Conservation (phyloP, 1,284 basidiomycete species). For the Takashimella koratensis region DNA sequence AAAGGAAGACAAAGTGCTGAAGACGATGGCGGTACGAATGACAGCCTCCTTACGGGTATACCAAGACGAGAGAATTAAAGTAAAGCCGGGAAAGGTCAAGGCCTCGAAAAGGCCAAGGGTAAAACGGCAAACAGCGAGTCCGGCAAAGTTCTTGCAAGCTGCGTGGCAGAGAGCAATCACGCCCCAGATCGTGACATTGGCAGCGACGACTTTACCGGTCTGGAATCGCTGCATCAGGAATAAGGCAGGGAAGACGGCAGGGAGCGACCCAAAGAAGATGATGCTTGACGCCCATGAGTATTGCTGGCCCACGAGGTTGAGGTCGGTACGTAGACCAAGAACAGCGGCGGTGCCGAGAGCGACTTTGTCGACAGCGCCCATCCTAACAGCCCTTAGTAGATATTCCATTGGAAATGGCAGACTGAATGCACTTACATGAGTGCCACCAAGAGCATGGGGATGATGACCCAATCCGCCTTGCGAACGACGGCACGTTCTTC, state of each 20-base stretch:
- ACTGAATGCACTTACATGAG: constrained; percentile 9
- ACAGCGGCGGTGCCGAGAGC: neutral
- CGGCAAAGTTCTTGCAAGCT: constrained; percentile 11
- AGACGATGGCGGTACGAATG: constrained; percentile 21
- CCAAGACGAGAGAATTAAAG: constrained; percentile 23
- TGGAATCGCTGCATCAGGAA: constrained; percentile 11
- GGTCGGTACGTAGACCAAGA: neutral
- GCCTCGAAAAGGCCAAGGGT: constrained; percentile 17
- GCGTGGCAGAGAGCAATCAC: constrained; percentile 2
- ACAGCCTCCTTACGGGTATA: constrained; percentile 19
- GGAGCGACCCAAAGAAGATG: neutral
- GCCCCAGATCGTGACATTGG: no score
- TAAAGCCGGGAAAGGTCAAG: neutral
- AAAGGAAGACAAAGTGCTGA: constrained; percentile 21
- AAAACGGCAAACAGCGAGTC: constrained; percentile 20
- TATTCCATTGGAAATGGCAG: constrained; percentile 4
- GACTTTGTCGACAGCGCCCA: constrained; percentile 2
- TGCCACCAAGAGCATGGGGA: constrained; percentile 10
- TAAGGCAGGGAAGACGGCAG: constrained; percentile 12
- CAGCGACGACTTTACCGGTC: no score
- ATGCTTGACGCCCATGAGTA: neutral
- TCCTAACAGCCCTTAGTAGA: no score
- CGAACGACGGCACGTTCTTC: constrained; percentile 12
- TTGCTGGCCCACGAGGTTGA: neutral
- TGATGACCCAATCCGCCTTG: constrained; percentile 11